A percentile compares a stretch with the other conserved stretches of the same genome.
phyloP scores from a whole-genome alignment of 176 grass and related monocot genomes.

The Triticum aestivum region DNA sequence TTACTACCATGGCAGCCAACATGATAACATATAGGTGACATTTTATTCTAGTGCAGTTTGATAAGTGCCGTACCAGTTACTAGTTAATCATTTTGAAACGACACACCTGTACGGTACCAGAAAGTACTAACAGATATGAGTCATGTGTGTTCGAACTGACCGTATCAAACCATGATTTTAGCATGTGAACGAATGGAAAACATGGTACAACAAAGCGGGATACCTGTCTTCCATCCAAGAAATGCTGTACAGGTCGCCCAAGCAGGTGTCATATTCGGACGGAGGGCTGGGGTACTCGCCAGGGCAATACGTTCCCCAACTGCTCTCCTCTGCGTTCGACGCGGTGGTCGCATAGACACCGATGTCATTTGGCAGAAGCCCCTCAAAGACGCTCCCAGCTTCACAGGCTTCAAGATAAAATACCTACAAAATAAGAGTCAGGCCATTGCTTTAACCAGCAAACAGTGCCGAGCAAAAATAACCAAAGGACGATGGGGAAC shows the following conservation, averaged over 20 bases:
- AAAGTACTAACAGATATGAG: constrained; percentile 1
- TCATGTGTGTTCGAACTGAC: neutral
- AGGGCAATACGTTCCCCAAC: constrained; percentile 92
- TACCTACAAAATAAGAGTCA: constrained; percentile 50
- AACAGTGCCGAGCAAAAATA: neutral
- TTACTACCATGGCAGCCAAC: neutral
- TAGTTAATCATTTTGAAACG: constrained; percentile 8
- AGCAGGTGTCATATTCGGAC: constrained; percentile 75
- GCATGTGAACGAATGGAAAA: neutral
- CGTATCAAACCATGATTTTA: constrained; percentile 11
- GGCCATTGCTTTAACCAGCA: constrained; percentile 11
- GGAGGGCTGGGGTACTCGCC: constrained; percentile 60
- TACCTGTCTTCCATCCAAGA: constrained; percentile 99
- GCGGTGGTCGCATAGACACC: constrained; percentile 89
- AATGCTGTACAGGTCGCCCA: constrained; percentile 86
- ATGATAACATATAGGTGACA: neutral
- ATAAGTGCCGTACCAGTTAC: neutral
- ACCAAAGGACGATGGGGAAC: constrained; percentile 42
- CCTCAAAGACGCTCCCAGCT: constrained; percentile 91
- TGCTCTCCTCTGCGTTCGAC: constrained; percentile 82
- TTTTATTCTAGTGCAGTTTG: too few relatives aligned
- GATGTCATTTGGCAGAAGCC: constrained; percentile 68
- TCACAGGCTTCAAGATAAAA: constrained; percentile 98
- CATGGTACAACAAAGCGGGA: neutral
- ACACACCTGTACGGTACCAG: neutral